Conservation (phyloP, 169 alveolate species). For the Fabrea salina region DNA sequence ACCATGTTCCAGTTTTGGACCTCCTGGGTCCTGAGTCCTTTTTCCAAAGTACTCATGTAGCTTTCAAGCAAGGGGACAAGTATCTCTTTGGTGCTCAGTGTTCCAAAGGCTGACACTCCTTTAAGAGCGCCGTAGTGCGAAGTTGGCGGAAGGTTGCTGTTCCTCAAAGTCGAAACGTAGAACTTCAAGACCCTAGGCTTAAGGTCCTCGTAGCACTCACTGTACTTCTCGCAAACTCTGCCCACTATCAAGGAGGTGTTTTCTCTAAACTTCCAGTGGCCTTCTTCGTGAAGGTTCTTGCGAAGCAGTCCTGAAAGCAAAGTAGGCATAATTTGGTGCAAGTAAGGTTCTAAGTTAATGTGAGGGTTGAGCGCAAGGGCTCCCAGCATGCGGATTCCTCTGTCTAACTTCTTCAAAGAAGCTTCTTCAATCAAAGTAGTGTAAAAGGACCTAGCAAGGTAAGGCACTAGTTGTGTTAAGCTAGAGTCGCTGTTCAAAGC, state of each 20-base stretch:
- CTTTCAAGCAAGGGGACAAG: neutral
- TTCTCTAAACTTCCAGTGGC: constrained; percentile 6
- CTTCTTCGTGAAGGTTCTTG: neutral
- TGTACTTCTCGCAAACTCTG: constrained; percentile 4
- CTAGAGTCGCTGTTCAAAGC: constrained; percentile 14
- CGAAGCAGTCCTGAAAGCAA: constrained; percentile 13
- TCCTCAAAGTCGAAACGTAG: neutral
- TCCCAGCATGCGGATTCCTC: constrained; percentile 15
- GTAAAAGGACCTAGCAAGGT: neutral
- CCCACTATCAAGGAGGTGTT: constrained; percentile 3
- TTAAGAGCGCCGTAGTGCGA: constrained; percentile 1
- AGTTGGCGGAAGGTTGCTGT: neutral
- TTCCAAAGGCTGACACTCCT: constrained; percentile 21
- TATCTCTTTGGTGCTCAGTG: neutral
- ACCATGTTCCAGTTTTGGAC: neutral
- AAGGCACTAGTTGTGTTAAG: neutral
- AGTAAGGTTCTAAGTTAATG: constrained; percentile 9
- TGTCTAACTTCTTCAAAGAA: neutral
- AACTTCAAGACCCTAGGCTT: constrained; percentile 3
- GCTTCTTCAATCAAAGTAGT: neutral
- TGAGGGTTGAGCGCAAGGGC: neutral
- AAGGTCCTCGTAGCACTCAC: constrained; percentile 8
- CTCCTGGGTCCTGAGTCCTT: neutral
- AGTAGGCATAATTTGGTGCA: constrained; percentile 16
- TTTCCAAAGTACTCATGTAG: neutral